Conservation (phyloP, 768 basidiomycete genomes). For the Leucocoprinus birnbaumii region DNA sequence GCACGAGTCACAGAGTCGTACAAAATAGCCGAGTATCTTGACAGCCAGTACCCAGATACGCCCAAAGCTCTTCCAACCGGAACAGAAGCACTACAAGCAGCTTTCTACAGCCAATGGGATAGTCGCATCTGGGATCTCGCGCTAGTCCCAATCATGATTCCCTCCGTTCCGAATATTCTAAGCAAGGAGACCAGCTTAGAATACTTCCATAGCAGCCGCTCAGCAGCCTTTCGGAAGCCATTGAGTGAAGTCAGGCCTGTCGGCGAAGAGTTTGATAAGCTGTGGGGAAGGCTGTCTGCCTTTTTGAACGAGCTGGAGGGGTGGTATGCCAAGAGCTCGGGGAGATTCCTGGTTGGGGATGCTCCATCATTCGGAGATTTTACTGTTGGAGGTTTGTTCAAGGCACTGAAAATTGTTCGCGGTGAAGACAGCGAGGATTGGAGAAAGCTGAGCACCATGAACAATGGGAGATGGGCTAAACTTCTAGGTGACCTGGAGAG, state of each 20-base stretch:
- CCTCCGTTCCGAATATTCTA: not conserved
- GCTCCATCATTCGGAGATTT: conserved; percentile 34
- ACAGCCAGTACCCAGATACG: conserved; percentile 34
- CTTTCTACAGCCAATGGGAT: conserved; percentile 17
- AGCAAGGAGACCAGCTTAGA: not conserved
- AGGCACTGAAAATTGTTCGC: conserved; percentile 25
- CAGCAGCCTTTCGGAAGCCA: conserved; percentile 7
- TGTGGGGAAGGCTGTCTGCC: conserved; percentile 23
- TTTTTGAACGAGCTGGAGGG: not conserved
- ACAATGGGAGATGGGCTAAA: conserved; percentile 33
- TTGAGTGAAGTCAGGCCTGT: not conserved
- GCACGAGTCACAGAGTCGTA: conserved; percentile 7
- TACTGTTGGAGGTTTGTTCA: conserved; percentile 24
- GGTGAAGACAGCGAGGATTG: conserved; percentile 35
- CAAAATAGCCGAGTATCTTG: conserved; percentile 41
- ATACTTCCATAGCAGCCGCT: conserved; percentile 5
- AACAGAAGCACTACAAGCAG: conserved; percentile 26
- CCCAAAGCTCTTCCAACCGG: conserved; percentile 28
- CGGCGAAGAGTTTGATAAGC: not conserved
- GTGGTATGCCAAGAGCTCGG: conserved; percentile 13
- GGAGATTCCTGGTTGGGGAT: conserved; percentile 12
- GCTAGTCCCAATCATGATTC: not conserved
- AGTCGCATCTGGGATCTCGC: not conserved
- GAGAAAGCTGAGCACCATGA: conserved; percentile 31
- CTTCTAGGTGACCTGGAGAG: conserved; percentile 23